Evolutionary conservation across 1,139 yeast genomes (phyloP), one percentile per base, ranked within the genome.

Genomic region (Yamadazyma aaseri): DNA sequence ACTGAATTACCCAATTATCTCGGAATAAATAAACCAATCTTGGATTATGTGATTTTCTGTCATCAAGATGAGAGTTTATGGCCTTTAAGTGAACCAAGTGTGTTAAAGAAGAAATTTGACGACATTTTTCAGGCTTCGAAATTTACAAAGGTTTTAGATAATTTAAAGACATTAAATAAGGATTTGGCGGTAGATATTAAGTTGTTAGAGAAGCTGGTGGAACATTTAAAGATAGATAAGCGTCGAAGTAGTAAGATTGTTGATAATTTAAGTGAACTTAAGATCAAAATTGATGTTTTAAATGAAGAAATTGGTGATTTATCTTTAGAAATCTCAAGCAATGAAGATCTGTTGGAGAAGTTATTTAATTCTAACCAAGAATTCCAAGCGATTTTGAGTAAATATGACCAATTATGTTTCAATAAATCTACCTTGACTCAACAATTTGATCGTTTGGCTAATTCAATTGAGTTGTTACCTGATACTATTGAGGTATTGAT

Each of bases 21-120:
- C 36, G 98, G 98, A 4, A 96, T 90, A 0, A 84, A 96, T 0
- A 76, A 79, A 36, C 87, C 97, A 0, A 79, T 94, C 34, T 62
- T 94, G 31, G 96, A 92, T 47, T 86, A 89, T 56, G 98, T 94
- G 29, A 82, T 92, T 2, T 94, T 94, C 57, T 92, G 98, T 53
- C 99, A 94, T 54, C 99, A 94, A 57, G 99, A 94, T 52, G 99
- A 94, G 41, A 83, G 94, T 51, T 62, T 87, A 26, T 94, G 99
- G 99, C 99, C 99, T 2, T 66, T 94, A 37, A 79, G 92, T 46
- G 99, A 94, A 58, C 95, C 98, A 1, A 73, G 95, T 6, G 76
- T 76, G 10, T 71, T 94, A 53, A 94, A 94, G 60, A 90, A 90
- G 60, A 74, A 92, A 40, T 94, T 94, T 51, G 98, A 94, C 57